Base-by-base conservation (phyloP, 108 stramenopile species). In the Nitzschia palea region DNA sequence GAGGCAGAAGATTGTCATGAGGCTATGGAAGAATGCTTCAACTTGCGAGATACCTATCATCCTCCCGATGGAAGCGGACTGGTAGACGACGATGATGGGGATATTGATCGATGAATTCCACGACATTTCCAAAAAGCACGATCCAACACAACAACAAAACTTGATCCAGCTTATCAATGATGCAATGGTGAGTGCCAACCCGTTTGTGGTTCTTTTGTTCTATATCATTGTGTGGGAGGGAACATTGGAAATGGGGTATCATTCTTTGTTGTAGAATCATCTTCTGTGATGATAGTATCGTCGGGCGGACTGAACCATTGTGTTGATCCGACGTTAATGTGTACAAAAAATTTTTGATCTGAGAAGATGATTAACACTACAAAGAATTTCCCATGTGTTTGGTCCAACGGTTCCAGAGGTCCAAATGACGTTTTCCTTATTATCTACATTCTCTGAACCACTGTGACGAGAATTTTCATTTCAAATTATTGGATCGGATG, bases 1-100 rank as follows among this genome's bases (percentile, higher is more conserved):
- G 91, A 89, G 51, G 55, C 55, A 10, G 91, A 93, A 67, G 88
- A 93, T 73, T 87, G 82, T 55, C 80, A 85, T 23, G 87, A 90
- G 20, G 84, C 88, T 25, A 33, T 86, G 53, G 85, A 86, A 61
- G 60, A 65, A 30, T 85, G 85, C 47, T 71, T 70, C 9, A 74
- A 88, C 26, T 58, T 89, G 43, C 76, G 80, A 1, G 91, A 89
- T 80, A 63, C 76, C 0, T 93, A 93, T 60, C 76, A 76, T 30
- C 90, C 86, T 50, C 90, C 87, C 0, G 26, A 72, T 35, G 83
- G 83, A 26, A 81, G 82, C 70, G 83, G 85, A 36, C 65, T 86
- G 44, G 68, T 68, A 3, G 40, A 31, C 55, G 71, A 61, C 27
- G 73, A 82, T 62, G 75, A 57, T 40, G 67, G 58, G 55, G 78